Evolutionary conservation across 805 yeast species (phyloP).

Genomic region (Lipomyces sp.): DNA sequence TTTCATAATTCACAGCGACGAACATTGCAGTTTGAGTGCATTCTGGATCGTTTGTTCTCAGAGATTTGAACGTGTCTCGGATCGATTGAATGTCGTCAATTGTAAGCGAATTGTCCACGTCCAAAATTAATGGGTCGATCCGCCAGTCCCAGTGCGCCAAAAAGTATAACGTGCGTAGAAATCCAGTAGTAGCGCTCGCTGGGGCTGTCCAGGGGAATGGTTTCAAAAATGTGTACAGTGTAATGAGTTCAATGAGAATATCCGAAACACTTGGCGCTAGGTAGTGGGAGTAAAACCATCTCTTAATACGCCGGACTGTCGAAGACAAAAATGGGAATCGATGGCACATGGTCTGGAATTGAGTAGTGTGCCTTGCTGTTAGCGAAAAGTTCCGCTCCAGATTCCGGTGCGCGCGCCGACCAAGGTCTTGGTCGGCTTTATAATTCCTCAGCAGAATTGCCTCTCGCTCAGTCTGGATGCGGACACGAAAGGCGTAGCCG

Average conservation of each 20-base stretch:
- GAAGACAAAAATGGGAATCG: conserved; percentile 76
- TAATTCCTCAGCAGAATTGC: conserved; percentile 61
- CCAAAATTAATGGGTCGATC: conserved; percentile 81
- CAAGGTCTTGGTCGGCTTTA: conserved; percentile 54
- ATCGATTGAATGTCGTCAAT: conserved; percentile 32
- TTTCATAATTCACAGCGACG: conserved; percentile 80
- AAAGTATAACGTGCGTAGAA: conserved; percentile 71
- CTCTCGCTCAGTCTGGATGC: conserved; percentile 84
- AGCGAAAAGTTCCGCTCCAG: conserved; percentile 24
- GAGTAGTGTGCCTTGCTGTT: conserved; percentile 65
- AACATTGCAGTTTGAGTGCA: conserved; percentile 79
- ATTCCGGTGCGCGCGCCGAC: conserved; percentile 35
- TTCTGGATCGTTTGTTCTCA: conserved; percentile 80
- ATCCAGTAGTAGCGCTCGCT: conserved; percentile 77
- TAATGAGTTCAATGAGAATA: conserved; percentile 80
- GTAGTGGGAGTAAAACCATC: conserved; percentile 86
- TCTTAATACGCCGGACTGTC: conserved; percentile 81
- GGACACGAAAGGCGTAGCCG: conserved; percentile 82
- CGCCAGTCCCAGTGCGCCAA: conserved; percentile 93
- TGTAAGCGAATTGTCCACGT: conserved; percentile 54
- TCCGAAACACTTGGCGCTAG: conserved; percentile 73
- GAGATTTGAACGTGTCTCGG: conserved; percentile 64
- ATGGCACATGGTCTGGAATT: conserved; percentile 70
- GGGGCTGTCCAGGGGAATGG: conserved; percentile 86
- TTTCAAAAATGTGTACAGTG: conserved; percentile 82